Evolutionary conservation across 805 yeast genomes (phyloP).

Genomic region (Cyberlindnera samutprakarnensis): DNA sequence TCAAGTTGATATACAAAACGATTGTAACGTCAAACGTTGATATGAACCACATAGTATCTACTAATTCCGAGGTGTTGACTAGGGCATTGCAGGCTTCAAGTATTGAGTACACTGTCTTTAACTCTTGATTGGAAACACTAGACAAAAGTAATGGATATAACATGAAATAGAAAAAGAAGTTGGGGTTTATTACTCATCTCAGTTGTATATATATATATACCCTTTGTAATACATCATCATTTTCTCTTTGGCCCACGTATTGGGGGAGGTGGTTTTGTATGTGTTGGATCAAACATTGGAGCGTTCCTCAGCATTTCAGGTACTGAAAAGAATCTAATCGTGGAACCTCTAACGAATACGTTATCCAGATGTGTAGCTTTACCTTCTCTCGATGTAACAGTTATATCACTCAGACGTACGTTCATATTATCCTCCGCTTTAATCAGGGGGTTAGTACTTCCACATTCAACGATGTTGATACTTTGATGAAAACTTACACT

Average conservation of each 20-base stretch:
- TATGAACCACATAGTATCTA: slow-evolving; percentile 2
- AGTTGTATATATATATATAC: too few species aligned
- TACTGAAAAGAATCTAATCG: slow-evolving; percentile 71
- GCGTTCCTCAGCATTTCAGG: slow-evolving; percentile 88
- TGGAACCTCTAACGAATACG: slow-evolving; percentile 88
- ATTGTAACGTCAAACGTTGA: slow-evolving; percentile 9
- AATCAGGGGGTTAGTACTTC: slow-evolving; percentile 1
- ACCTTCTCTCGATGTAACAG: slow-evolving; percentile 73
- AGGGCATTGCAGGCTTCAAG: slow-evolving; percentile 14
- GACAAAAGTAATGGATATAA: too few species aligned
- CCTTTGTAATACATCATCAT: slow-evolving; percentile 7
- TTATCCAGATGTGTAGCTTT: slow-evolving; percentile 68
- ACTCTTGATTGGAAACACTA: too few species aligned
- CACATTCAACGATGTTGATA: background rate
- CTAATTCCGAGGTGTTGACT: slow-evolving; percentile 11
- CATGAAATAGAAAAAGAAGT: too few species aligned
- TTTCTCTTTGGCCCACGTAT: slow-evolving; percentile 50
- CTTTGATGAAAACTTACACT: slow-evolving; percentile 31
- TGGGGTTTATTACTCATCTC: too few species aligned
- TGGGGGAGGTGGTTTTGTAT: slow-evolving; percentile 64
- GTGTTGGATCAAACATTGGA: slow-evolving; percentile 67
- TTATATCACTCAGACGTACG: slow-evolving; percentile 74
- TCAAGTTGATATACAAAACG: slow-evolving; percentile 18
- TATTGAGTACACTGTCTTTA: slow-evolving; percentile 18
- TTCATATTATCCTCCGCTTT: slow-evolving; percentile 84